These are phyloP conservation scores for Eutypella sp. DNA, from an alignment of 2,329 filamentous ascomycete species.

Conservation along the genomic window DNA sequence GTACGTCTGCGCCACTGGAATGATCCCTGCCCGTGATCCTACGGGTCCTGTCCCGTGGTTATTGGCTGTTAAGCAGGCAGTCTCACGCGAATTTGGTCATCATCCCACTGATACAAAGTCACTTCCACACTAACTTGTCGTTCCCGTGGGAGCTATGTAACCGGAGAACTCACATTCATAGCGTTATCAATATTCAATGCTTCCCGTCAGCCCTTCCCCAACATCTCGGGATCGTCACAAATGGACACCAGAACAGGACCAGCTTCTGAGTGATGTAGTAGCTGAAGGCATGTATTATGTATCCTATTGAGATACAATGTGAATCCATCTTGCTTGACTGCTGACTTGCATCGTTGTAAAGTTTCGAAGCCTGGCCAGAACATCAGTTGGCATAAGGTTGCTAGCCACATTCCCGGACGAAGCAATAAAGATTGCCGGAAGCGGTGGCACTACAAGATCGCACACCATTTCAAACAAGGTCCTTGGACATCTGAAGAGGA, in stretches of 20 bases:
- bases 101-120: background rate
- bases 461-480: background rate
- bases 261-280: background rate
- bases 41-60: background rate
- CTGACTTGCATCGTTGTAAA: background rate
- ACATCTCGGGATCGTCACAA: background rate
- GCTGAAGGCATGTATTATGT: constrained; percentile 1
- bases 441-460: constrained; percentile 1
- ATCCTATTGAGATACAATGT: too few relatives aligned
- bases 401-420: background rate
- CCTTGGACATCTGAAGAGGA: background rate
- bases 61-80: too few relatives aligned
- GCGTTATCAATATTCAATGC: background rate
- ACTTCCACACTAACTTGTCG: background rate
- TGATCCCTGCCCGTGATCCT: background rate
- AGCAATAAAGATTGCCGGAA: constrained; percentile 2
- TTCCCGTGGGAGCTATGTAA: background rate
- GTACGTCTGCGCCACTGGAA: background rate
- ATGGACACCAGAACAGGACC: constrained; percentile 2
- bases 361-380: background rate
- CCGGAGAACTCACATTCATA: background rate
- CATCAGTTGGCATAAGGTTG: constrained; percentile 1
- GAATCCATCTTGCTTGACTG: too few relatives aligned
- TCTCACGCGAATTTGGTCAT: background rate
- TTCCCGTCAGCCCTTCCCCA: background rate